Evolutionary conservation across 108 stramenopile species (phyloP), one percentile per base, ranked within the genome.

Genomic region (Mayamaea pseudoterrestris): DNA sequence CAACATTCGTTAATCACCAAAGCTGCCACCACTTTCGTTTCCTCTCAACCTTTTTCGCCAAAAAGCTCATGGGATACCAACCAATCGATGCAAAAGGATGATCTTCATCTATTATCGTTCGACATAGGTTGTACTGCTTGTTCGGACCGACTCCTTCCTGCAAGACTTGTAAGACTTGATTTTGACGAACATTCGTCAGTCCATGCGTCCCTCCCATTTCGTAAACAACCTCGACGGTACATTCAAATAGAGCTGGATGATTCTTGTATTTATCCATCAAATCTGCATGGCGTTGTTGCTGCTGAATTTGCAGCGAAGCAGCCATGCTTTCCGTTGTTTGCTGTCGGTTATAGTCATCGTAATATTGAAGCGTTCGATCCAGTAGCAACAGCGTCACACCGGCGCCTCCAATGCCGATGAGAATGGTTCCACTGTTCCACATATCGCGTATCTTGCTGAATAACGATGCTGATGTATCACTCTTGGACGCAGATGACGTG

Each of bases 131-230:
- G 57, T 90, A 90, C 36, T 58, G 57, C 16, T 61, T 27, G 24
- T 63, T 65, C 11, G 87, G 87, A 6, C 87, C 87, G 34, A 90
- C 77, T 18, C 65, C 53, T 24, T 81, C 74, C 53, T 84, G 66
- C 17, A 90, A 24, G 12, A 90, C 61, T 59, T 75, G 55, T 14
- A 90, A 75, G 3, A 73, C 61, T 55, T 84, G 82, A 2, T 80
- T 80, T 3, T 74, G 66, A 42, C 70, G 48, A 5, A 90, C 48
- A 62, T 65, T 65, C 59, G 1, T 64, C 63, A 66, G 49, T 28
- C 20, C 52, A 44, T 14, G 58, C 61, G 27, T 69, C 45, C 24
- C 47, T 45, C n/a, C 69, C 55, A 71, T 71, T 48, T 61, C 61
- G 30, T 50, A 61, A 30, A 59, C 56, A 40, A 60, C 59, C 24